Base-by-base conservation (phyloP, 140 eudicot species). In the Senecio squalidus region DNA sequence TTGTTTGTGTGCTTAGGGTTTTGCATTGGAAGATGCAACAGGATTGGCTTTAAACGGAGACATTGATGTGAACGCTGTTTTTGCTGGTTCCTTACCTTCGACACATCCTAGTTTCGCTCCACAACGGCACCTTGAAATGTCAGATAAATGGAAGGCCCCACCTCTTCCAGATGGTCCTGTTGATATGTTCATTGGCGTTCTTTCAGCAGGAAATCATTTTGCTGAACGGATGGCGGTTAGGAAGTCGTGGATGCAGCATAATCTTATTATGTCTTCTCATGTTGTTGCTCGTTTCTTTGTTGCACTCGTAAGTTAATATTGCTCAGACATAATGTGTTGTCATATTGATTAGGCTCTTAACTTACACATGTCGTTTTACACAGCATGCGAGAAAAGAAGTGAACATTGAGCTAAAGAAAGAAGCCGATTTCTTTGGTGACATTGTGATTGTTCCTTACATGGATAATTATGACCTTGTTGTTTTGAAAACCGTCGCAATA, bases 151-250 rank as follows among this genome's bases (percentile, higher is more conserved):
- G 96, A 62, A 69, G 75, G 95, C 96, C 28, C 93, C 95, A 5
- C 73, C 83, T 47, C 89, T 92, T 61, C 86, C 95, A 5, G 76
- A 72, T 23, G 89, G 82, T 18, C 85, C 96, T 5, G 64, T 78
- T 9, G 87, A 87, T 55, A 75, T 87, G 62, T 92, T 92, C 26
- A 59, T 86, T 18, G 98, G 98, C 58, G 77, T 91, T 62, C 94
- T 91, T 62, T 91, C 98, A 64, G 95, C 98, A 0, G 98, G 95
- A 52, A 91, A 91, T 52, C 98, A 91, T 77, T 91, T 91, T 67
- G 90, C 91, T 9, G 95, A 86, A 80, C 72, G 96, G 57, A 91
- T 91, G 98, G 96, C 96, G 45, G 96, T 91, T 5, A 83, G 96
- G 72, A 91, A 86, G 62, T 91, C 98, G 0, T 91, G 98, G 98